Percentiles rank a stretch among this genome's conserved stretches.
Conservation (phyloP, 345 rosid species). For the Aquilaria sinensis region DNA sequence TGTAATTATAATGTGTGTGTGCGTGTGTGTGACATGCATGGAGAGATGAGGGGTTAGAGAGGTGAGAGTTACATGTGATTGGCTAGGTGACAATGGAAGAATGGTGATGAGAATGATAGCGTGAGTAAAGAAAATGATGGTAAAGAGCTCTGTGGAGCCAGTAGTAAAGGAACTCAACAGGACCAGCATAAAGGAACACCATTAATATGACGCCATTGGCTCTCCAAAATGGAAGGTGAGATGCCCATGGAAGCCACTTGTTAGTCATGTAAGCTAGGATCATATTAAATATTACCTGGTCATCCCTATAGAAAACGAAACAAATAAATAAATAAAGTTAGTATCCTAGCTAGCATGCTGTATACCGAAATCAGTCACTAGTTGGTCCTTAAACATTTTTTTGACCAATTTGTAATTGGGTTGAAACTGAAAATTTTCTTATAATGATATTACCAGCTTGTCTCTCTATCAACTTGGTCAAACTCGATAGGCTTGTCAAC, state of each 20-base stretch:
- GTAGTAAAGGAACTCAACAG: slow-evolving; percentile 73
- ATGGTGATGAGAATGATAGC: slow-evolving; percentile 86
- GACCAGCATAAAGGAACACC: slow-evolving; percentile 52
- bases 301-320: slow-evolving; percentile 38
- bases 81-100: slow-evolving; percentile 82
- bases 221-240: slow-evolving; percentile 51
- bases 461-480: slow-evolving; percentile 64
- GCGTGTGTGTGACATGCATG: slow-evolving; percentile 24
- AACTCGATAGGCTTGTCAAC: slow-evolving; percentile 58
- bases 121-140: slow-evolving; percentile 75
- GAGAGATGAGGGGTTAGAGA: slow-evolving; percentile 32
- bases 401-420: too few species aligned
- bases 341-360: too few species aligned
- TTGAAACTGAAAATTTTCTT: too few species aligned
- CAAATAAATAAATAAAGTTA: too few species aligned
- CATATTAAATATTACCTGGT: slow-evolving; percentile 59
- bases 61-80: slow-evolving; percentile 51
- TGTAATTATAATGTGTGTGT: too few species aligned
- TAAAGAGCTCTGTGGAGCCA: slow-evolving; percentile 81
- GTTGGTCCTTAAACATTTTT: not conserved
- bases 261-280: slow-evolving; percentile 29
- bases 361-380: too few species aligned
- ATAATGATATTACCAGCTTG: slow-evolving; percentile 23
- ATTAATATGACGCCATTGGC: slow-evolving; percentile 43
- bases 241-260: slow-evolving; percentile 14